Evolutionary conservation across 352 stramenopile species (phyloP), one percentile per base, ranked within the genome.

Genomic region (Phytophthora megakarya): DNA sequence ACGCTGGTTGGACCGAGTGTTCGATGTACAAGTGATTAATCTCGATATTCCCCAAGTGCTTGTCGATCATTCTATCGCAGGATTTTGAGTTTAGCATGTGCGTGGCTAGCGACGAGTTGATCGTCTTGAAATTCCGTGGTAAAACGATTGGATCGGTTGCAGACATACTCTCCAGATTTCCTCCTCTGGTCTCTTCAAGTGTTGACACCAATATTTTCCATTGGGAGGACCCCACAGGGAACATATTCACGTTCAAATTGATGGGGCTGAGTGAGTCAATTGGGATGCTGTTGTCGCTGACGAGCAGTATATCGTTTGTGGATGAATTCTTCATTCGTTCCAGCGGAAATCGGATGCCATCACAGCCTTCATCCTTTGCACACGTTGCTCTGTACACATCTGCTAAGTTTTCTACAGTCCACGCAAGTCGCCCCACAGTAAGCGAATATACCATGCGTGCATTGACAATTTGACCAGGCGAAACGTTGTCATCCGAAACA

Each of bases 1-100:
- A 78, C 16, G 63, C 51, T 5, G 67, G 45, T 43, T 81, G 75
- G 10, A 81, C 52, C 4, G 61, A 75, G 23, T 60, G 37, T 18
- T 81, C 72, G n/a, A 78, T 70, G 57, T 84, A 81, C 35, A 22
- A 48, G 22, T 50, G 43, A 9, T 50, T 50, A 22, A 26, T 33
- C 25, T 50, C 43, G 6, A 50, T 52, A 5, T 26, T 52, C 8
- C 21, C 28, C 39, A 61, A 45, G 21, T 60, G 32, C 19, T 28
- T 52, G 19, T 59, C 37, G 19, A 49, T 43, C 16, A 62, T 32
- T n/a, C 38, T 21, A 15, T 62, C 35, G 11, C 49, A 62, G 5
- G 25, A 30, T 12, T 13, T 8, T 23, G 26, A 47, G 22, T 18
- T 23, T n/a, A n/a, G 19, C 54, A 62, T 55, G 43, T 48, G 33